Percentiles rank a stretch among this genome's conserved stretches.
These are phyloP conservation scores for Scedosporium aurantiacum DNA, from an alignment of 2,329 filamentous ascomycete genomes.

Conservation along the genomic window DNA sequence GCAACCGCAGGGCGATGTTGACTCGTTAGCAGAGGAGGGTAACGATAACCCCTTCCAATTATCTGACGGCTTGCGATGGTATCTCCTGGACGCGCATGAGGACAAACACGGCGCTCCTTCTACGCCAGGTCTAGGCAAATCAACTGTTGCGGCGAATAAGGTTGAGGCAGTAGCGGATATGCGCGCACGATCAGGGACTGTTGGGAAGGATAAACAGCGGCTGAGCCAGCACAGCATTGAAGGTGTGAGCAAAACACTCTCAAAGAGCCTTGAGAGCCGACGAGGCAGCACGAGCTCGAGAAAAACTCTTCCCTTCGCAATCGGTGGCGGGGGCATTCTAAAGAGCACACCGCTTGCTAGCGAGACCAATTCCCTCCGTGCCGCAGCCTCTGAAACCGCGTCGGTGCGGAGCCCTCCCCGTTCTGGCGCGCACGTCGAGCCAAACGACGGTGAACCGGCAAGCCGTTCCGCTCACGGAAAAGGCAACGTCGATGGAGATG, in stretches of 20 bases:
- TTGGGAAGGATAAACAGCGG: constrained; percentile 30
- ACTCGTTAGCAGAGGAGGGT: constrained; percentile 51
- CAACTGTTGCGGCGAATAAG: constrained; percentile 77
- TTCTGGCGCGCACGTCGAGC: background rate
- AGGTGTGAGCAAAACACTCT: constrained; percentile 65
- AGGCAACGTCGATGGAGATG: constrained; percentile 2
- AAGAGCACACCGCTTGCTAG: constrained; percentile 44
- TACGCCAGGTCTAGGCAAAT: constrained; percentile 86
- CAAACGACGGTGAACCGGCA: background rate
- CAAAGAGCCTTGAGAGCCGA: constrained; percentile 81
- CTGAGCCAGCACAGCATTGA: constrained; percentile 49
- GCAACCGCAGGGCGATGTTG: constrained; percentile 35
- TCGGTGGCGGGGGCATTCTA: constrained; percentile 27
- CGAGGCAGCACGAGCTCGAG: constrained; percentile 80
- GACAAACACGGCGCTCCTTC: constrained; percentile 85
- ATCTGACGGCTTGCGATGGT: constrained; percentile 91
- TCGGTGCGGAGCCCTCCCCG: constrained; percentile 25
- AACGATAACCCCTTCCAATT: constrained; percentile 97
- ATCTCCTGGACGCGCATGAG: constrained; percentile 84
- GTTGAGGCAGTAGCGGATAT: constrained; percentile 76
- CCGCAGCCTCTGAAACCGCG: constrained; percentile 31
- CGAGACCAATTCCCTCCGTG: constrained; percentile 48
- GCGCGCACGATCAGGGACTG: constrained; percentile 28
- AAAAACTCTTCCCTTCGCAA: constrained; percentile 53
- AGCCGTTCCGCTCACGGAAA: background rate